Evolutionary conservation across 495 filamentous ascomycete species (phyloP), one percentile per base, ranked within the genome.

Genomic region (Rhizodiscina lignyota): DNA sequence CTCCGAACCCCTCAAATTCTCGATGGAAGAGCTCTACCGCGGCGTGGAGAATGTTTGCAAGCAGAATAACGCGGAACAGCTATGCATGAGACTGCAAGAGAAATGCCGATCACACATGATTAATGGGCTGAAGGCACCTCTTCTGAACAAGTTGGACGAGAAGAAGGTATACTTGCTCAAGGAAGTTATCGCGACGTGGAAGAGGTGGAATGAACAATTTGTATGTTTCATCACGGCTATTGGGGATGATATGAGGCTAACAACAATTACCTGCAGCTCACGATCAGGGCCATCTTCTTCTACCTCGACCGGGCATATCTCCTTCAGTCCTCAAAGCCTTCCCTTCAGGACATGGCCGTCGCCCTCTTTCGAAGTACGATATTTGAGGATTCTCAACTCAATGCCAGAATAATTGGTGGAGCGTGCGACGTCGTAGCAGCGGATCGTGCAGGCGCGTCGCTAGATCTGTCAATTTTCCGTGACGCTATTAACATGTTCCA

Each of bases 291-390:
- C 40, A 77, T 94, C 21, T 96, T 93, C 60, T 86, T 79, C 49
- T 94, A 85, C 43, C 64, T 97, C 36, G 87, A 97, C 48, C 73
- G 89, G 39, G 81, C 83, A 3, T 94, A 81, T 51, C 68, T 97
- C 16, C 60, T 94, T 1, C 72, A 74, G 21, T 69, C 68, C 24
- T 73, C 64, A 43, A 43, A 62, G 27, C 44, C 48, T n/a, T 62
- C 59, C 32, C 56, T 80, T 11, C 64, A 72, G 42, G 72, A 73
- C 43, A 59, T 70, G 52, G 60, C 59, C 15, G 67, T 70, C 34
- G 52, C 59, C 37, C 55, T 64, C 36, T 78, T 77, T 51, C 64
- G 68, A 21, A 55, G 53, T 8, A 53, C 63, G 33, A 60, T 81
- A 21, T 68, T 72, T 39, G 56, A 64, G 4, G 68, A 79, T 24